Base-by-base conservation (phyloP, 352 stramenopile species). In the Globisporangium paddicum region DNA sequence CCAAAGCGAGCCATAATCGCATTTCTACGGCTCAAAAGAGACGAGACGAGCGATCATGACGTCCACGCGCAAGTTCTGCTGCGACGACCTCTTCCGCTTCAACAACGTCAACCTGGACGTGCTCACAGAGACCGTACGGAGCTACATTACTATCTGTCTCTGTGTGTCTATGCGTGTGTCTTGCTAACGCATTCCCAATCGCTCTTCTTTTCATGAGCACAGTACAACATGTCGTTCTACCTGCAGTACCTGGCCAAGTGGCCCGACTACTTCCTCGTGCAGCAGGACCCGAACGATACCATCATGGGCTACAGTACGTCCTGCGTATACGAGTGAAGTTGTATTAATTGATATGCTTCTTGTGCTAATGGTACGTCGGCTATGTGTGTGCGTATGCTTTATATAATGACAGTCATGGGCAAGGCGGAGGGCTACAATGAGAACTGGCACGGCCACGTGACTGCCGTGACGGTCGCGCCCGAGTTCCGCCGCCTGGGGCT, bases 41-140 rank as follows among this genome's bases (percentile, higher is more conserved):
- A n/a, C n/a, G n/a, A n/a, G n/a, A n/a, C n/a, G n/a, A n/a, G n/a
- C n/a, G n/a, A n/a, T n/a, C 30, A 98, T 98, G 96, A 98, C 96
- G 26, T 98, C 96, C 32, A 92, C 96, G 52, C 75, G 96, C 56
- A 95, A 93, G 63, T 98, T 99, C 70, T 77, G 82, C 60, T 98
- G 97, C 80, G 87, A 98, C 49, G 97, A 99, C 75, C 78, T 99
- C 55, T 96, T 99, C 62, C 88, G 89, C 52, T 99, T 99, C 78
- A 99, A 99, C 73, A 98, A 98, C 52, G 90, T 99, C 61, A 99
- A 99, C 70, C 81, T 99, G 45, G 96, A 99, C 70, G 82, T 97
- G 55, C 78, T 98, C 19, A 99, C 95, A 35, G 93, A 95, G 79
- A 99, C 94, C 80, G 79, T 91, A 54, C 23, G 73, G n/a, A n/a